phyloP scores from a whole-genome alignment of 257 asterid species.

The Solanum sparsipilum region DNA sequence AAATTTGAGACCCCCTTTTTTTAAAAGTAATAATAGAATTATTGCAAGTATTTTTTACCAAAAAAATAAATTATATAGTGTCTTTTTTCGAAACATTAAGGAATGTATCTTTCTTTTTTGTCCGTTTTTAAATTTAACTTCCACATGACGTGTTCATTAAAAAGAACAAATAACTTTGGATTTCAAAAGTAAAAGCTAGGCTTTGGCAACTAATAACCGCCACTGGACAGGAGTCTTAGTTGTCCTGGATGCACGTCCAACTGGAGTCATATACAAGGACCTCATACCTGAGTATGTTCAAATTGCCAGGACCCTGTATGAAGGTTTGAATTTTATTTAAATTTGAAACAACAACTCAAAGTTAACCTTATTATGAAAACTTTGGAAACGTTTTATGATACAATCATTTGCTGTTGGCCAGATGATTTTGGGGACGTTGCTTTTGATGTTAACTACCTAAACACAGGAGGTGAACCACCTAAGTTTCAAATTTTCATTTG shows the following conservation, averaged over 20 bases:
- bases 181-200: not conserved
- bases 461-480: constrained; percentile 48
- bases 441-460: constrained; percentile 78
- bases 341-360: not conserved
- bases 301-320: constrained; percentile 71
- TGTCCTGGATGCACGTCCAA: constrained; percentile 81
- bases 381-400: not conserved
- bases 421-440: constrained; percentile 83
- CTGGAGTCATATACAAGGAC: constrained; percentile 69
- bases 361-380: not conserved
- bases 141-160: not conserved
- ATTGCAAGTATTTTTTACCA: too few species aligned
- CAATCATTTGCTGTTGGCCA: constrained; percentile 11
- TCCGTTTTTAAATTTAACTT: not conserved
- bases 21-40: too few species aligned
- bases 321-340: constrained; percentile 33
- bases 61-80: too few species aligned
- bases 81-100: too few species aligned
- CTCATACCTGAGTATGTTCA: constrained; percentile 69
- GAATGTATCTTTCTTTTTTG: not conserved
- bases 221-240: constrained; percentile 63
- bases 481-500: constrained; percentile 61
- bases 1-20: too few species aligned
- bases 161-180: not conserved
- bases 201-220: not conserved